Conservation (phyloP, 495 filamentous ascomycete genomes). For the Penicillium malachiteum region DNA sequence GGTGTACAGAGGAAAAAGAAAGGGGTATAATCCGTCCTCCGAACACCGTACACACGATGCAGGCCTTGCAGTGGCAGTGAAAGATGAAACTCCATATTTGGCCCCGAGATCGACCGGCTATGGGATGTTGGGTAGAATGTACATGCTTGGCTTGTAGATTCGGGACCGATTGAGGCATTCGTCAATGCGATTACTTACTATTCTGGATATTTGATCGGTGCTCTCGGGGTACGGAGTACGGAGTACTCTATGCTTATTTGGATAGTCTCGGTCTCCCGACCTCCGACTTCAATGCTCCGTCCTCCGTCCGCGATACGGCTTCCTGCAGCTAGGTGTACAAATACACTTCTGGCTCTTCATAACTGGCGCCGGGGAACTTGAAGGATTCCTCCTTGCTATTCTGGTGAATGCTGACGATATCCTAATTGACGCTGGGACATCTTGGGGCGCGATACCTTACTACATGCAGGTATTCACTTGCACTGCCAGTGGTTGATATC, state of each 20-base stretch:
- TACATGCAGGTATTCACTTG: too few relatives aligned
- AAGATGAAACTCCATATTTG: not conserved
- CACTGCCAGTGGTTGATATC: too few relatives aligned
- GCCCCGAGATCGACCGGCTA: slow-evolving; percentile 20
- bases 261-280: too few relatives aligned
- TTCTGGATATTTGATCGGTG: not conserved
- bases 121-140: not conserved
- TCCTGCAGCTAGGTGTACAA: not conserved
- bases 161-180: slow-evolving; percentile 17
- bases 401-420: too few relatives aligned
- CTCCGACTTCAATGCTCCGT: not conserved
- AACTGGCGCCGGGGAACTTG: too few relatives aligned
- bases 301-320: not conserved
- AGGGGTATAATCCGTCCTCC: not conserved
- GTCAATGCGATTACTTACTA: not conserved
- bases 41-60: not conserved
- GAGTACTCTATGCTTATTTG: too few relatives aligned
- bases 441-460: too few relatives aligned
- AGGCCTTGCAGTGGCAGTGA: slow-evolving; percentile 17
- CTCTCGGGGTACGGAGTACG: too few relatives aligned
- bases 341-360: not conserved
- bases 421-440: too few relatives aligned
- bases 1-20: not conserved
- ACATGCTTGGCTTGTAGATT: slow-evolving; percentile 9
- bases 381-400: too few relatives aligned